phyloP scores from a whole-genome alignment of 2,329 filamentous ascomycete genomes.

The Xylaria sp. region DNA sequence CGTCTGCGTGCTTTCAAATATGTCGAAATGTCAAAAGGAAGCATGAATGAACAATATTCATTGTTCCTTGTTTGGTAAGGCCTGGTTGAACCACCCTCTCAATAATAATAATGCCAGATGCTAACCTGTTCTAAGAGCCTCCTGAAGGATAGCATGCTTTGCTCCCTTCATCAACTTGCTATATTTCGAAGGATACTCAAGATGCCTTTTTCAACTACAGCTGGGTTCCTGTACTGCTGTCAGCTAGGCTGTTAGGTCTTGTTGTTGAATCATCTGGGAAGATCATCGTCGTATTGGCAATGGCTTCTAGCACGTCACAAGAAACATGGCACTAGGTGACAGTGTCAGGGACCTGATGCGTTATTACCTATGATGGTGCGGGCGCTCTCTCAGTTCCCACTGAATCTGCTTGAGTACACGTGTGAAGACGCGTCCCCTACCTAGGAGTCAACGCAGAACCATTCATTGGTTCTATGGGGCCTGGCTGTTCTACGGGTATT shows the following conservation, averaged over 20 bases:
- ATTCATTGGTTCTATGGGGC: background rate
- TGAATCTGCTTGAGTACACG: background rate
- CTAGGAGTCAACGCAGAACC: background rate
- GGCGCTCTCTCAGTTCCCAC: background rate
- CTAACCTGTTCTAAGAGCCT: background rate
- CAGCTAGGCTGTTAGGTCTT: background rate
- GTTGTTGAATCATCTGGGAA: background rate
- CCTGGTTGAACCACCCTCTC: background rate
- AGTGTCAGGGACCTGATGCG: background rate
- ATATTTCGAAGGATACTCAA: background rate
- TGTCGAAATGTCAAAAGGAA: background rate
- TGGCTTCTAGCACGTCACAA: background rate
- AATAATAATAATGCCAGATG: background rate
- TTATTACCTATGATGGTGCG: background rate
- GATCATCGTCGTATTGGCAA: background rate
- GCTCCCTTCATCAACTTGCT: background rate
- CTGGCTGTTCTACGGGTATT: background rate
- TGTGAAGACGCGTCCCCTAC: background rate
- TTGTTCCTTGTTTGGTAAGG: background rate
- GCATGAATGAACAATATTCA: background rate
- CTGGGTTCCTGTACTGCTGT: background rate
- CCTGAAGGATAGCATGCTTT: background rate
- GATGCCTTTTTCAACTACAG: background rate
- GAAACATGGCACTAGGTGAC: background rate
- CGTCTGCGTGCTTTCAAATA: background rate